These are phyloP conservation scores for Cordyceps cateniannulata DNA, from an alignment of 2,329 filamentous ascomycete genomes.

Conservation along the genomic window DNA sequence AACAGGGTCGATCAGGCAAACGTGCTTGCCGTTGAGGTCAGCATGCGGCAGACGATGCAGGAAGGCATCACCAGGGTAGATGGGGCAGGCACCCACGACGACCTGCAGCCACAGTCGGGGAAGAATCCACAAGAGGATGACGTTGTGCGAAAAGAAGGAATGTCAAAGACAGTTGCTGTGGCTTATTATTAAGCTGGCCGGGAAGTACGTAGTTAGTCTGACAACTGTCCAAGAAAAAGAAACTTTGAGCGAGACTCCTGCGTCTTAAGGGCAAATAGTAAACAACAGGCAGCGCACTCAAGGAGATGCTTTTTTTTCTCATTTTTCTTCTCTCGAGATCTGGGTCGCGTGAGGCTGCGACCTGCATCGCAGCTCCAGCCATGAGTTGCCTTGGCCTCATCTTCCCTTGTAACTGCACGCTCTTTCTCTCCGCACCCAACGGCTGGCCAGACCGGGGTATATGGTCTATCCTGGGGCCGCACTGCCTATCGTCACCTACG, in stretches of 20 bases:
- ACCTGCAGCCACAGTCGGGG: background rate
- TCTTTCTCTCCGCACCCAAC: background rate
- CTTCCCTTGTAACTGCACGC: background rate
- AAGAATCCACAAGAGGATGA: background rate
- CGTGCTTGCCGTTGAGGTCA: background rate
- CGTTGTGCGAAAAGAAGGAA: background rate
- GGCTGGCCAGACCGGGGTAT: background rate
- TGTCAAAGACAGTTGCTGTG: background rate
- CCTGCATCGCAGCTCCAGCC: background rate
- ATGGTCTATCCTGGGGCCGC: background rate
- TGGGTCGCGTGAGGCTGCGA: background rate
- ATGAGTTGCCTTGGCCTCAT: background rate
- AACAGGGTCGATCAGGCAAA: background rate
- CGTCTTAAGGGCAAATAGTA: background rate
- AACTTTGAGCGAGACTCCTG: background rate
- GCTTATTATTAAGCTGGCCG: background rate
- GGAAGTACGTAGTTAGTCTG: background rate
- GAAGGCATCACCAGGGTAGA: background rate
- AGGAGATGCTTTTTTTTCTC: background rate
- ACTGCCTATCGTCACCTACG: background rate
- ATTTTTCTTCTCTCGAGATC: background rate
- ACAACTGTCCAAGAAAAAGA: background rate
- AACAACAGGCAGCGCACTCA: background rate
- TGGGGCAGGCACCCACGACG: background rate
- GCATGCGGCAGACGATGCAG: background rate